A percentile compares a stretch with the other conserved stretches of the same genome.
phyloP scores from a whole-genome alignment of 148 eudicot species.

The Polygonum aviculare region DNA sequence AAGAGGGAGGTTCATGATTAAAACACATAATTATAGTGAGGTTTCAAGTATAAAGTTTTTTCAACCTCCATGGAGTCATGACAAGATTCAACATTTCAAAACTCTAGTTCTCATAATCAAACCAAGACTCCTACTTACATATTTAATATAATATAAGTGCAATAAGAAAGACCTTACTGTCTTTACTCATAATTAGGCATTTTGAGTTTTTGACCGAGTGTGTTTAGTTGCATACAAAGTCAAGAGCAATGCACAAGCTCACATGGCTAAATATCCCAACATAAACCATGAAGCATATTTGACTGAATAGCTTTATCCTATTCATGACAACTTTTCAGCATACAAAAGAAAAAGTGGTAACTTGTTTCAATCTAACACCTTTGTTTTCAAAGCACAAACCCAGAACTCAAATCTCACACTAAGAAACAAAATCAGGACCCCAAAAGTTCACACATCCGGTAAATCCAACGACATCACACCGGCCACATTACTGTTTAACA shows the following conservation, averaged over 20 bases:
- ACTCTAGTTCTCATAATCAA: neutral
- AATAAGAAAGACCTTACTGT: neutral
- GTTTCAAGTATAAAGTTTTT: neutral
- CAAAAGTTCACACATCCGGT: neutral
- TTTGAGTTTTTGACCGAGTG: neutral
- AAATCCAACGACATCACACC: neutral
- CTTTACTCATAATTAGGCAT: neutral
- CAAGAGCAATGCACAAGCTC: neutral
- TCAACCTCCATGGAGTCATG: neutral
- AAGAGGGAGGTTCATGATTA: neutral
- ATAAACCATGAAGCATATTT: neutral
- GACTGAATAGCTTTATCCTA: neutral
- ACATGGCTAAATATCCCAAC: neutral
- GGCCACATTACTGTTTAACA: neutral
- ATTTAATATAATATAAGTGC: neutral
- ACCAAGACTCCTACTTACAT: neutral
- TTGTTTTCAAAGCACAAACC: neutral
- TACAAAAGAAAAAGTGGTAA: neutral
- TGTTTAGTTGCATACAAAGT: neutral
- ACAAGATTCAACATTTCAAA: neutral
- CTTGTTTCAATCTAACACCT: neutral
- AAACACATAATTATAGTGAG: neutral
- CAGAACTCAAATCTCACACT: neutral
- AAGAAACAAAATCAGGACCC: neutral
- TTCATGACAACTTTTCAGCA: neutral